phyloP scores from a whole-genome alignment of 2,329 filamentous ascomycete genomes.

The Exophiala lecanii-corni region DNA sequence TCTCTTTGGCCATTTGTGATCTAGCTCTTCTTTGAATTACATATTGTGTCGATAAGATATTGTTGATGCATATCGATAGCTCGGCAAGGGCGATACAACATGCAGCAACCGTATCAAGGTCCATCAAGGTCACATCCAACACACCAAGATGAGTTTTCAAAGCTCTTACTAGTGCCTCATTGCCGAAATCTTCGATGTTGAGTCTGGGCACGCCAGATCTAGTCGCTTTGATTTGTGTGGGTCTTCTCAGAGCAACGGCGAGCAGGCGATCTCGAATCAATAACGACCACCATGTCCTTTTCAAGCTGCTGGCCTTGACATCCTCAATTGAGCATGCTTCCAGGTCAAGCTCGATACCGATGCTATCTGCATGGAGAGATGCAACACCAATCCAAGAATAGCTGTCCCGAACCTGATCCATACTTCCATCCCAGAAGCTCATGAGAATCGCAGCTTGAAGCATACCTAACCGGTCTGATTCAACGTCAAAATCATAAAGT shows the following conservation, averaged over 20 bases:
- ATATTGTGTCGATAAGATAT: constrained; percentile 14
- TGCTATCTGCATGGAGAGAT: constrained; percentile 85
- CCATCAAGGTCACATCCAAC: background rate
- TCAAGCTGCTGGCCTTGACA: constrained; percentile 76
- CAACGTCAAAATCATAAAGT: constrained; percentile 92
- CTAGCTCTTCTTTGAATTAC: constrained; percentile 4
- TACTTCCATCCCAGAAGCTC: constrained; percentile 97
- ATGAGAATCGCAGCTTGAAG: constrained; percentile 85
- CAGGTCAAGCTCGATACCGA: constrained; percentile 86
- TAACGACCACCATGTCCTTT: constrained; percentile 96
- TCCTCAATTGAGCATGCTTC: constrained; percentile 68
- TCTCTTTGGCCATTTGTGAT: background rate
- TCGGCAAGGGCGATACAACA: constrained; percentile 14
- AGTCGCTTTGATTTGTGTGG: constrained; percentile 85
- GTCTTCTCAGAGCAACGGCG: constrained; percentile 86
- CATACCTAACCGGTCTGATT: constrained; percentile 79
- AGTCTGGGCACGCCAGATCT: constrained; percentile 94
- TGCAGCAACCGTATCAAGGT: constrained; percentile 5
- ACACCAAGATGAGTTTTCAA: constrained; percentile 1
- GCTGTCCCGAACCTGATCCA: constrained; percentile 93
- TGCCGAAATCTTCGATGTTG: constrained; percentile 76
- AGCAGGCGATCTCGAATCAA: constrained; percentile 93
- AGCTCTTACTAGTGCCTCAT: constrained; percentile 48
- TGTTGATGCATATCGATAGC: constrained; percentile 16
- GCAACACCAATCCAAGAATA: constrained; percentile 99